Evolutionary conservation across 768 basidiomycete species (phyloP), one percentile per base, ranked within the genome.

Genomic region (Lentinula edodes): DNA sequence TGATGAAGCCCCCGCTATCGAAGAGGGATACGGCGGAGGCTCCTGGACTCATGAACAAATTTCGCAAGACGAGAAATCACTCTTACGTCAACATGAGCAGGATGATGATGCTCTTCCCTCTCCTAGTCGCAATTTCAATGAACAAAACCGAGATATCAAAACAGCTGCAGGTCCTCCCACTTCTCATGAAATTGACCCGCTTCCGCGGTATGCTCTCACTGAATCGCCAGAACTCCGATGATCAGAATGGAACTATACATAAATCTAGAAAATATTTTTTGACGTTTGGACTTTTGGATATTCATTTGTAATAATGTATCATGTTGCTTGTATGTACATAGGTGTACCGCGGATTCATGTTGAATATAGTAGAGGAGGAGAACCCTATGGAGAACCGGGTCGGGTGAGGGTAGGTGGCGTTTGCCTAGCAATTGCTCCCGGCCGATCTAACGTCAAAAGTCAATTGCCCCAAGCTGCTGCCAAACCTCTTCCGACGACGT

Each of bases 11-110:
- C 28, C 46, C n/a, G 28, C 5, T 28, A 18, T 9, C n/a, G 58
- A 59, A 50, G 58, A 59, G 15, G 58, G 58, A 6, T 59, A 59
- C 16, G 58, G 58, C n/a, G 58, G 58, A 35, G 58, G 58, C 7
- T 59, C 48, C 23, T 59, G 58, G 58, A 48, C 58, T 46, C 58
- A 59, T 39, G 18, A 59, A n/a, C 34, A 59, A 20, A 59, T 59
- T 18, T 34, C 43, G 15, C 16, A 23, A 34, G 58, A 59, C 18
- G 58, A 59, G 58, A 59, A 59, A 39, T 6, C 48, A 1, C 4
- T 36, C 15, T 39, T 59, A n/a, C 56, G 23, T 6, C 38, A 56
- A 56, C 32, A 20, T 20, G 58, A 59, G n/a, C 46, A 34, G 42
- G 48, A n/a, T 39, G 6, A 13, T 46, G 58, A 45, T 5, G 23